These are phyloP conservation scores for Ceratocystis variospora DNA, from an alignment of 2,329 filamentous ascomycete genomes.

Conservation along the genomic window DNA sequence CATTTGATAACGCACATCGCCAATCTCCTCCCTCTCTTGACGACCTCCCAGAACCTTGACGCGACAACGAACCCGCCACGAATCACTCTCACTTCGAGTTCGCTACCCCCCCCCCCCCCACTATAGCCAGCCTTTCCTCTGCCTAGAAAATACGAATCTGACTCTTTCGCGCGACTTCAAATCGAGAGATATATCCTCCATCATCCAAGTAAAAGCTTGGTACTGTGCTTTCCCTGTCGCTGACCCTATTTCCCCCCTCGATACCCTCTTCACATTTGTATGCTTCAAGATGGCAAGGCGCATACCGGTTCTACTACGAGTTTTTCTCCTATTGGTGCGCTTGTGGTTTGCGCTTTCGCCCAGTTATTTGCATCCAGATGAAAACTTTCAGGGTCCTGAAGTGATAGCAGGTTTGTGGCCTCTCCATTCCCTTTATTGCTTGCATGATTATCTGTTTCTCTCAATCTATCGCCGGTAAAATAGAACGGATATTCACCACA, in stretches of 20 bases:
- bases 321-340: slow-evolving; percentile 71
- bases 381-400: slow-evolving; percentile 97
- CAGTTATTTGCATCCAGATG: slow-evolving; percentile 95
- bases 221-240: not conserved
- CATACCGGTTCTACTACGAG: slow-evolving; percentile 13
- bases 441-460: not conserved
- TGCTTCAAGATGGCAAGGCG: slow-evolving; percentile 14
- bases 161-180: not conserved
- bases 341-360: slow-evolving; percentile 88
- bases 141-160: not conserved
- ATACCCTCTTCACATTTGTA: not conserved
- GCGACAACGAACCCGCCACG: not conserved
- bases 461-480: not conserved
- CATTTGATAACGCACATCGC: not conserved
- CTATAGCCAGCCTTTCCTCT: not conserved
- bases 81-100: not conserved
- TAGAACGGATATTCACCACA: not conserved
- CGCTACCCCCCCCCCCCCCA: not conserved
- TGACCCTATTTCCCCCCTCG: not conserved
- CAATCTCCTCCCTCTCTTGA: not conserved
- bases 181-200: not conserved
- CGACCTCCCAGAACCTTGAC: not conserved
- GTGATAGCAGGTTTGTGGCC: slow-evolving; percentile 71
- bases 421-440: slow-evolving; percentile 1
- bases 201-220: not conserved